Percentiles rank a stretch among this genome's conserved stretches.
Evolutionary conservation across 164 flowering plant species (phyloP).

Genomic region (Houttuynia cordata): DNA sequence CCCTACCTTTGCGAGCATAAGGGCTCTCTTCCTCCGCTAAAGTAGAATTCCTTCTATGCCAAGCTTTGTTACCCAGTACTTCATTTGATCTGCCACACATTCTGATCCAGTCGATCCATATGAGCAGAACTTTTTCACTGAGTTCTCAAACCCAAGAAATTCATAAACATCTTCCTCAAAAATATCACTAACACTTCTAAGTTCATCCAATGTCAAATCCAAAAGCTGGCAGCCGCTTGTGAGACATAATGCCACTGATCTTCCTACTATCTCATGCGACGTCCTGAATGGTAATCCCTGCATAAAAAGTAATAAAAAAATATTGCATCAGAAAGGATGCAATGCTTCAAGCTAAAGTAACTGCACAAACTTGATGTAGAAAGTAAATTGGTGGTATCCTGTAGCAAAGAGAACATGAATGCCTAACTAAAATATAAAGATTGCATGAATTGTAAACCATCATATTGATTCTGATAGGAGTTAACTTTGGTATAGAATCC

Average conservation of each 20-base stretch:
- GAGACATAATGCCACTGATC: conserved; percentile 65
- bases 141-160: conserved; percentile 79
- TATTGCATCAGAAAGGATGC: background rate
- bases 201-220: conserved; percentile 60
- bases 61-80: conserved; percentile 55
- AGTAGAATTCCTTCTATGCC: background rate
- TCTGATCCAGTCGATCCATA: conserved; percentile 89
- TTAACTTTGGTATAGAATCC: no score
- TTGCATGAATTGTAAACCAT: no score
- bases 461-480: no score
- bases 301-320: conserved; percentile 5
- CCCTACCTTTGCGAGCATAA: no score
- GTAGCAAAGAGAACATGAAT: no score
- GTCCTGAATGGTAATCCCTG: conserved; percentile 96
- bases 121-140: conserved; percentile 74
- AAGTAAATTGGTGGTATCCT: background rate
- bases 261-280: conserved; percentile 93
- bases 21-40: no score
- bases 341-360: background rate
- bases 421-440: no score
- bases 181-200: conserved; percentile 38
- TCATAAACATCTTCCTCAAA: conserved; percentile 74
- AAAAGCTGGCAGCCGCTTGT: conserved; percentile 53
- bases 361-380: background rate
- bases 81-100: conserved; percentile 66